A percentile compares a stretch with the other conserved stretches of the same genome.
Conservation (phyloP, 106 monocot species). For the Xerophyta viscosa region DNA sequence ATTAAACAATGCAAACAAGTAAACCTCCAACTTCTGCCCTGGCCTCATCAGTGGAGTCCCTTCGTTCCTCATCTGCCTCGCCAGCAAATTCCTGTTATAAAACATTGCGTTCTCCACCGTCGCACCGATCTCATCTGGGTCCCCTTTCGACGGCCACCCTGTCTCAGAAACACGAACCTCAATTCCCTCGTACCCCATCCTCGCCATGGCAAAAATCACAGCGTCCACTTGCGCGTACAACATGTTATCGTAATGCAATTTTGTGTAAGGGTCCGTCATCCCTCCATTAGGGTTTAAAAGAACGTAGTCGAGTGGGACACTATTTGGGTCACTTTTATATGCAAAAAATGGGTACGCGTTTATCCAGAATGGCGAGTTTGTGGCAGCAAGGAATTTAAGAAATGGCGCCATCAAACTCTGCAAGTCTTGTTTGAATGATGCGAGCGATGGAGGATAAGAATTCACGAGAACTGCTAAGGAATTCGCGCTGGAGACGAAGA, state of each 20-base stretch:
- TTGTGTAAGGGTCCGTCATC: conserved; percentile 64
- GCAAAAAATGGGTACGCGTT: conserved; percentile 98
- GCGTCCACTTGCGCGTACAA: conserved; percentile 94
- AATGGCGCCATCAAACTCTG: conserved; percentile 31
- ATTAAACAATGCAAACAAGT: conserved; percentile 87
- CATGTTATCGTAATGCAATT: conserved; percentile 87
- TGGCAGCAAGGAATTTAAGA: conserved; percentile 50
- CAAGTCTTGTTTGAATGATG: conserved; percentile 44
- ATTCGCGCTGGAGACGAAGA: conserved; percentile 66
- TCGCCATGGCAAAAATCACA: conserved; percentile 50
- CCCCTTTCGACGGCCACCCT: conserved; percentile 95
- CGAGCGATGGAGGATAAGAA: conserved; percentile 80
- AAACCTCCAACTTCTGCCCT: conserved; percentile 58
- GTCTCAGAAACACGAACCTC: conserved; percentile 92
- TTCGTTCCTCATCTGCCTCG: conserved; percentile 56
- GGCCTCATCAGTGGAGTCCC: conserved; percentile 87
- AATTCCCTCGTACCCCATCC: conserved; percentile 45
- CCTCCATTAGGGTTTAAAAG: conserved; percentile 46
- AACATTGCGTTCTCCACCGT: conserved; percentile 60
- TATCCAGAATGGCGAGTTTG: conserved; percentile 85
- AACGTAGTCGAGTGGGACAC: conserved; percentile 54
- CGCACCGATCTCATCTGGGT: conserved; percentile 68
- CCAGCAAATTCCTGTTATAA: conserved; percentile 71
- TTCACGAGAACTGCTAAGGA: conserved; percentile 64
- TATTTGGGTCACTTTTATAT: conserved; percentile 54